Conservation (phyloP, 441 rosid genomes). For the Croton laevigatus region DNA sequence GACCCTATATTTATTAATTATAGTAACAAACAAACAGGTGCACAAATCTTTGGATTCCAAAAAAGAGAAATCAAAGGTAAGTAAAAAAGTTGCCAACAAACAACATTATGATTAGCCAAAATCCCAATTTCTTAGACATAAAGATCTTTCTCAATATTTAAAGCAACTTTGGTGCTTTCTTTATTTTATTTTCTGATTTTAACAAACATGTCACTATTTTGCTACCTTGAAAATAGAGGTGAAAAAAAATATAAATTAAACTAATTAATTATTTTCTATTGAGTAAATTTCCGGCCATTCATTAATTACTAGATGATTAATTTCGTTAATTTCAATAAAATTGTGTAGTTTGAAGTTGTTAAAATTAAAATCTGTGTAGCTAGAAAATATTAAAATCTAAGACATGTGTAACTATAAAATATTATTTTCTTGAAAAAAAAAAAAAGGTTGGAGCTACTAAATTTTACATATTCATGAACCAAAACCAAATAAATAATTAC, state of each 20-base stretch:
- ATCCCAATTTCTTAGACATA: constrained; percentile 15
- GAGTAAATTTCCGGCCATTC: too few species aligned
- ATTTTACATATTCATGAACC: not conserved
- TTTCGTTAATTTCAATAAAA: not conserved
- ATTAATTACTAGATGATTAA: not conserved
- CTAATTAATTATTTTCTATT: not conserved
- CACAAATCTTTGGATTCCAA: constrained; percentile 29
- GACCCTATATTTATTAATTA: not conserved
- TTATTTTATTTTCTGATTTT: constrained; percentile 12
- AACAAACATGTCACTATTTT: not conserved
- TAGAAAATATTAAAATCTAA: too few species aligned
- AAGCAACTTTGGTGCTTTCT: constrained; percentile 18
- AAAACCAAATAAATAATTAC: not conserved
- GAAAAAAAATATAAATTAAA: not conserved
- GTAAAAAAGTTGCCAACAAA: constrained; percentile 21
- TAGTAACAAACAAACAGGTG: not conserved
- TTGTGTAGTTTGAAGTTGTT: too few species aligned
- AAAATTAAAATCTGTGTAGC: too few species aligned
- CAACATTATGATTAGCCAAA: constrained; percentile 16
- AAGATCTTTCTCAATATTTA: constrained; percentile 19
- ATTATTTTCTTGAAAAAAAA: too few species aligned
- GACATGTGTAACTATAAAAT: too few species aligned
- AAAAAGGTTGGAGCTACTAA: not conserved
- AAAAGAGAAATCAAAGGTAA: constrained; percentile 22
- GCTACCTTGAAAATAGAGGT: too few species aligned